Evolutionary conservation across 78 protist genomes (phyloP).

Genomic region (Planoprotostelium fungivorum): DNA sequence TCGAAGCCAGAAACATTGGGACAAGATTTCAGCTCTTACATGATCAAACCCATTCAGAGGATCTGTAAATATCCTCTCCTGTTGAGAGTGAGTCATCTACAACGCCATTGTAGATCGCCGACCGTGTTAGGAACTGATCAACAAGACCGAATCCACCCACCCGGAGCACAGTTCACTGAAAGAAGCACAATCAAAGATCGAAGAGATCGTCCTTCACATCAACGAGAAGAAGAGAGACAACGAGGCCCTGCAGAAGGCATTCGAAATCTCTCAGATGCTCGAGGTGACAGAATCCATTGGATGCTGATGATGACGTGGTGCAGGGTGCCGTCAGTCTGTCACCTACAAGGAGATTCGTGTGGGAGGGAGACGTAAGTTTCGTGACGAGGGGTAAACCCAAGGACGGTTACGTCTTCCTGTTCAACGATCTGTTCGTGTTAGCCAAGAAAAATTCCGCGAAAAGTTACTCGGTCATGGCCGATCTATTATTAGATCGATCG

Average conservation of each 20-base stretch:
- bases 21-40: constrained; percentile 25
- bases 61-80: constrained; percentile 60
- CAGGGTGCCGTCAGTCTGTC: background rate
- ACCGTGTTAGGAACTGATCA: background rate
- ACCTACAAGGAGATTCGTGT: background rate
- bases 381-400: constrained; percentile 16
- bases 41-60: constrained; percentile 58
- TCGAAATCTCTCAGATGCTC: constrained; percentile 1
- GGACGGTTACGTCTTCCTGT: constrained; percentile 29
- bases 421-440: constrained; percentile 35
- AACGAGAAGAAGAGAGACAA: constrained; percentile 62
- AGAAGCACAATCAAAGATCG: constrained; percentile 42
- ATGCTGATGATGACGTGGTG: background rate
- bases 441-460: background rate
- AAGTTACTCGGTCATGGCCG: background rate
- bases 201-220: constrained; percentile 25
- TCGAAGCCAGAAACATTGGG: constrained; percentile 31
- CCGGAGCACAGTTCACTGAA: background rate
- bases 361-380: background rate
- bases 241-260: constrained; percentile 40
- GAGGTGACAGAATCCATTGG: background rate
- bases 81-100: constrained; percentile 5
- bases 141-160: background rate
- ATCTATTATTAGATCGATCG: background rate
- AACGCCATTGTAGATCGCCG: background rate